Evolutionary conservation across 345 rosid genomes (phyloP), one percentile per base, ranked within the genome.

Genomic region (Trapa incisa): DNA sequence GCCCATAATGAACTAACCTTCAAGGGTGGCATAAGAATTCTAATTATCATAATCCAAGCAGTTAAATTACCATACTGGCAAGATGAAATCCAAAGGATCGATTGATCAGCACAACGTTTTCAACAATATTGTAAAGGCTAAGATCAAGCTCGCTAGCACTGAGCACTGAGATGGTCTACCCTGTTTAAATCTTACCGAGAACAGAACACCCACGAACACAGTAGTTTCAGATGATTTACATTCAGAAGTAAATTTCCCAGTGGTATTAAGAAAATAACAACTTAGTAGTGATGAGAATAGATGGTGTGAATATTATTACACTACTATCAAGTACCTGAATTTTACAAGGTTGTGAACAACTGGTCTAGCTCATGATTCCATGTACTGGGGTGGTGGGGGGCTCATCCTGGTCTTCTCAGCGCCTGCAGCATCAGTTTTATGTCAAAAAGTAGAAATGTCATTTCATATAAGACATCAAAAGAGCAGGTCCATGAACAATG

Each of bases 351-450:
- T 22, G 42, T 39, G 6, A 39, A 6, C 42, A 39, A 39, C 42
- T 39, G 6, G 42, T 39, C 6, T 39, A 0, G 62, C 37, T 58
- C 62, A 88, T 4, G 86, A 81, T 80, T 91, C 97, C 99, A 91
- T 91, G 82, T 80, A 85, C 64, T 94, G 96, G 5, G 85, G 79
- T 12, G 86, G 68, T 47, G 97, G 99, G 32, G 99, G 96, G 68
- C 84, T 85, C 65, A 81, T 84, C 79, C 77, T 83, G 10, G 93
- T 86, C 88, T 86, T 89, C 82, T 84, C 96, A 8, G 73, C 73
- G 74, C 86, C 97, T 89, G 89, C 77, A 67, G 72, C 3, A 68
- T 62, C 53, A 50, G 47, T 68, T 67, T 39, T 13, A 63, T 54
- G 35, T 63, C 66, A 63, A 65, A n/a, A 37, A 41, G n/a, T 7